Evolutionary conservation across 768 basidiomycete genomes (phyloP).

Genomic region (Mycena latifolia): DNA sequence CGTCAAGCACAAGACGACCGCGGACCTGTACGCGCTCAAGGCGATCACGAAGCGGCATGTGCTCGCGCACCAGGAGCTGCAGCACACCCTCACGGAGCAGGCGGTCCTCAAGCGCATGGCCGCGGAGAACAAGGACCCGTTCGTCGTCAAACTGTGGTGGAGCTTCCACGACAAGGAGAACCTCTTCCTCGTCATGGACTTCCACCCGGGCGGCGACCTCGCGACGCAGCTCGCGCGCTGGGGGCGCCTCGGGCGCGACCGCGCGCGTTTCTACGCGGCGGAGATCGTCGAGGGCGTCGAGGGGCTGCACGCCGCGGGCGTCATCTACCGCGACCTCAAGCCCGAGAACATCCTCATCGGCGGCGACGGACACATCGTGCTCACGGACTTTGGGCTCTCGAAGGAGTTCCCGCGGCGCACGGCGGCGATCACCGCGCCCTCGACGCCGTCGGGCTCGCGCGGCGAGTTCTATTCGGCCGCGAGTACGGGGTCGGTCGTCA

Average conservation of each 20-base stretch:
- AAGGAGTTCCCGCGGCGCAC: slow-evolving; percentile 85
- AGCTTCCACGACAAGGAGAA: slow-evolving; percentile 99
- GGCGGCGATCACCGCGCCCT: slow-evolving; percentile 60
- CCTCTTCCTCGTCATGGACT: slow-evolving; percentile 97
- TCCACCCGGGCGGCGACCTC: slow-evolving; percentile 96
- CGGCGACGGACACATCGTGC: slow-evolving; percentile 93
- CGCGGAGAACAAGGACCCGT: slow-evolving; percentile 88
- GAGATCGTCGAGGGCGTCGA: slow-evolving; percentile 98
- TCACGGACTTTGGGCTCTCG: slow-evolving; percentile 97
- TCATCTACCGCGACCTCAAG: slow-evolving; percentile 98
- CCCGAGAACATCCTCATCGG: slow-evolving; percentile 98
- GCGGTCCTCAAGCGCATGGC: slow-evolving; percentile 96
- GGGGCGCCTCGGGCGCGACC: slow-evolving; percentile 93
- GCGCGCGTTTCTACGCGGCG: slow-evolving; percentile 96
- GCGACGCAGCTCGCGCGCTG: slow-evolving; percentile 97
- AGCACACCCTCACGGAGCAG: slow-evolving; percentile 97
- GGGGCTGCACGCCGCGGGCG: slow-evolving; percentile 92
- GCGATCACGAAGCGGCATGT: slow-evolving; percentile 99
- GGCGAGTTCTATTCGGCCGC: slow-evolving; percentile 68
- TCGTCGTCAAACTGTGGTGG: slow-evolving; percentile 97
- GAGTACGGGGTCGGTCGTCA: slow-evolving; percentile 3
- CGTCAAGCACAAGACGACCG: slow-evolving; percentile 81
- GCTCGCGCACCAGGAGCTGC: slow-evolving; percentile 94
- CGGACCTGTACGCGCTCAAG: slow-evolving; percentile 91
- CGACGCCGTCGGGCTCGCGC: slow-evolving; percentile 65